These are phyloP conservation scores for Globisporangium abappressorium DNA, from an alignment of 352 stramenopile species.

Conservation along the genomic window DNA sequence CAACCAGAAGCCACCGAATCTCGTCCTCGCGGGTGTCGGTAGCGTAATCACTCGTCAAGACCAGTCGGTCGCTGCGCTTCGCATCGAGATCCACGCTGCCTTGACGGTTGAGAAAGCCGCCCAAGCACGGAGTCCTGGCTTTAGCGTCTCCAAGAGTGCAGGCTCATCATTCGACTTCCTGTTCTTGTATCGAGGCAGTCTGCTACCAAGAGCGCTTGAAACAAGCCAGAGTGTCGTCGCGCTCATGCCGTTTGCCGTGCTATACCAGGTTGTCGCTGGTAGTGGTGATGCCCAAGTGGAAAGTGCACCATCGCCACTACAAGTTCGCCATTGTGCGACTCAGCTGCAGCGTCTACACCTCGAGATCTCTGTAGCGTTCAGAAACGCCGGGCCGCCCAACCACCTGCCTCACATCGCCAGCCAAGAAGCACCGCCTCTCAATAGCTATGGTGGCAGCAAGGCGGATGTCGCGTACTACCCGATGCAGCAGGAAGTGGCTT, in stretches of 20 bases:
- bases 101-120: neutral
- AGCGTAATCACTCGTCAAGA: neutral
- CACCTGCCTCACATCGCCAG: neutral
- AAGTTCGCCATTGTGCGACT: neutral
- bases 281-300: neutral
- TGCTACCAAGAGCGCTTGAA: conserved; percentile 25
- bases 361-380: conserved; percentile 20
- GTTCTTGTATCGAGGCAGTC: conserved; percentile 33
- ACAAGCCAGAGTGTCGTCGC: conserved; percentile 12
- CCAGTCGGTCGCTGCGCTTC: conserved; percentile 2
- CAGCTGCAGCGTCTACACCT: conserved; percentile 24
- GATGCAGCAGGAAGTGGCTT: conserved; percentile 10
- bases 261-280: conserved; percentile 11
- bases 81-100: neutral
- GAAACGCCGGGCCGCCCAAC: conserved; percentile 30
- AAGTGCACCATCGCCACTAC: neutral
- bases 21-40: conserved; percentile 17
- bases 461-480: conserved; percentile 5
- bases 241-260: conserved; percentile 29
- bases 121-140: neutral
- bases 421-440: neutral
- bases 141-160: neutral
- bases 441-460: neutral
- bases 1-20: neutral
- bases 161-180: neutral